phyloP scores from a whole-genome alignment of 73 alveolate species.

The Tetrahymena elliotti region DNA sequence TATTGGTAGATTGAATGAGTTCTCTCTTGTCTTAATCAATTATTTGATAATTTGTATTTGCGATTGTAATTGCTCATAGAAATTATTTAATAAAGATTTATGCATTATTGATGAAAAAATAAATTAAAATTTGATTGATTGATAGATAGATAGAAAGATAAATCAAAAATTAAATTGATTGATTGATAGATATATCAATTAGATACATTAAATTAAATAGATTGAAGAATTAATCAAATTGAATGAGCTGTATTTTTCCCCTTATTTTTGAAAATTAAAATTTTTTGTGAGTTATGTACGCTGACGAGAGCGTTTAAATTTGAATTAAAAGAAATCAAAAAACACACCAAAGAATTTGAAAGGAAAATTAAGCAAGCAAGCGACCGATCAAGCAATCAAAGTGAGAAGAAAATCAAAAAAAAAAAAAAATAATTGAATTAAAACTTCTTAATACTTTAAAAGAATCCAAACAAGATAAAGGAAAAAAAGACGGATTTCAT shows the following conservation, averaged over 20 bases:
- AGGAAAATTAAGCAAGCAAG: background rate
- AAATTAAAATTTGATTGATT: no score
- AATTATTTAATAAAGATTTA: background rate
- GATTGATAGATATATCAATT: background rate
- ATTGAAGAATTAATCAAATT: background rate
- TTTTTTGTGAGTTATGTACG: background rate
- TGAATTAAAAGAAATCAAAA: background rate
- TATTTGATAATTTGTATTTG: background rate
- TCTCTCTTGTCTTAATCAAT: no score
- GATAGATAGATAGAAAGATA: background rate
- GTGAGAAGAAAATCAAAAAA: background rate
- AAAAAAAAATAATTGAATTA: background rate
- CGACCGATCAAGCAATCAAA: background rate
- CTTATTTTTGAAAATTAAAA: background rate
- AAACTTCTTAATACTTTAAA: background rate
- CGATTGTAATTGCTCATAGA: background rate
- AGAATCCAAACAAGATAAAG: background rate
- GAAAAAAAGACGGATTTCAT: background rate
- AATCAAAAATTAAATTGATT: background rate
- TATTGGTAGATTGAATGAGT: background rate
- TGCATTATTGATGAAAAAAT: no score
- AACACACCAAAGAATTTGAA: background rate
- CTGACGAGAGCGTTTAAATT: constrained; percentile 1
- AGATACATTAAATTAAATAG: background rate
- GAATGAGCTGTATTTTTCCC: background rate